These are phyloP conservation scores for Thalassiosira hispida DNA, from an alignment of 352 stramenopile species.

Conservation along the genomic window DNA sequence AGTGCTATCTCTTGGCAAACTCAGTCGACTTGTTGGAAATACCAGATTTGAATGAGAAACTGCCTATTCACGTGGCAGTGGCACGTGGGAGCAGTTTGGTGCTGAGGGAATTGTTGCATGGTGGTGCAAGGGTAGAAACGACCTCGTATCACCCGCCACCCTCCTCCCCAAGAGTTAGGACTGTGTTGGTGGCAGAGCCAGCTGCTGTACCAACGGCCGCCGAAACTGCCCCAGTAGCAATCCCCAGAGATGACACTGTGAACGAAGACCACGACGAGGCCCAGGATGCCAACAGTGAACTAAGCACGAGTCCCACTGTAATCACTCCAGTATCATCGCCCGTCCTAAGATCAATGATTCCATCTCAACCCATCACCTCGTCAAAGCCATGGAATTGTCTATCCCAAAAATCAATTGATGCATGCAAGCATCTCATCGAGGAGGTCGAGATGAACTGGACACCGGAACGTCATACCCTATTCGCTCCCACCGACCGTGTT, in stretches of 20 bases:
- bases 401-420: slow-evolving; percentile 78
- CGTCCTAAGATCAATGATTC: slow-evolving; percentile 79
- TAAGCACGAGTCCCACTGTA: slow-evolving; percentile 13
- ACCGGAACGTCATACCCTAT: slow-evolving; percentile 71
- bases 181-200: slow-evolving; percentile 10
- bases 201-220: not conserved
- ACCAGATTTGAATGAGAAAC: slow-evolving; percentile 77
- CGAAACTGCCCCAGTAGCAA: slow-evolving; percentile 23
- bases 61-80: slow-evolving; percentile 82
- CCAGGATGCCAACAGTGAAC: not conserved
- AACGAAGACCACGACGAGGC: slow-evolving; percentile 12
- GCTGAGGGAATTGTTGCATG: slow-evolving; percentile 75
- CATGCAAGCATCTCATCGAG: slow-evolving; percentile 73
- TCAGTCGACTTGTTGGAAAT: slow-evolving; percentile 68
- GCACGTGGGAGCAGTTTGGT: slow-evolving; percentile 76
- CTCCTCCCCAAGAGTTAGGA: slow-evolving; percentile 8
- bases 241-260: slow-evolving; percentile 19
- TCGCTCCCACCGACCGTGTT: slow-evolving; percentile 71
- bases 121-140: slow-evolving; percentile 72
- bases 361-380: slow-evolving; percentile 70
- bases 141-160: slow-evolving; percentile 28
- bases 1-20: slow-evolving; percentile 25
- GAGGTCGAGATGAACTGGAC: slow-evolving; percentile 80
- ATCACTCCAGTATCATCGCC: slow-evolving; percentile 78
- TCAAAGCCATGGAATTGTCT: slow-evolving; percentile 85